Base-by-base conservation (phyloP, 257 asterid genomes). In the Solanum lycopersicoides region DNA sequence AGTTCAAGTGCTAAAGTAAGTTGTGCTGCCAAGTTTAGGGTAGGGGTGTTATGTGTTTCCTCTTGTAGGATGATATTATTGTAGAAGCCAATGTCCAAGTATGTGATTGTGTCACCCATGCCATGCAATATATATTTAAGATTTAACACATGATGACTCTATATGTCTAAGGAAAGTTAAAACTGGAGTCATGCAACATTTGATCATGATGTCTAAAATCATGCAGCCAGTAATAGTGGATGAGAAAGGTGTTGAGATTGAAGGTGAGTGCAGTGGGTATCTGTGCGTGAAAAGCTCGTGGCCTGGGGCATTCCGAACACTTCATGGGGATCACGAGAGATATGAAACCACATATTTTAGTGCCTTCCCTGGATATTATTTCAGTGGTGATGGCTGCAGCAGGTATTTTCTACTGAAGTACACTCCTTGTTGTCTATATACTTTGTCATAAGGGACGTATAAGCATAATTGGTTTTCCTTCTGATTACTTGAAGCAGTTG, bases 341-440 rank as follows among this genome's bases (percentile, higher is more conserved):
- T 97, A 97, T 85, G 99, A 97, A 93, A 94, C 98, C 50, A 94
- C 98, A 30, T 97, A 97, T 92, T 97, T 97, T 92, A 95, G 99
- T 91, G 95, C 99, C 89, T 97, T 97, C 93, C 98, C 99, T 84
- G 99, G 99, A 91, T 97, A 95, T 92, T 97, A 97, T 90, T 97
- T 97, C 90, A 95, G 93, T 83, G 99, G 99, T 82, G 99, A 97
- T 93, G 98, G 99, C 92, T 97, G 98, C 94, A 93, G 94, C 95
- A 97, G 99, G 99, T 97, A 89, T 50, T 72, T 88, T 77, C 39
- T 63, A 80, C 82, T 84, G 71, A 88, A 79, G 87, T 84, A 87
- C 37, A 77, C 82, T 60, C 50, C 85, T 86, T n/a, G 75, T 86
- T 30, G 45, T 74, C 59, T 39, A 15, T 39, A 59, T 15, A 44